Conservation (phyloP, 2,329 filamentous ascomycete species). For the Aspergillus quadricinctus region DNA sequence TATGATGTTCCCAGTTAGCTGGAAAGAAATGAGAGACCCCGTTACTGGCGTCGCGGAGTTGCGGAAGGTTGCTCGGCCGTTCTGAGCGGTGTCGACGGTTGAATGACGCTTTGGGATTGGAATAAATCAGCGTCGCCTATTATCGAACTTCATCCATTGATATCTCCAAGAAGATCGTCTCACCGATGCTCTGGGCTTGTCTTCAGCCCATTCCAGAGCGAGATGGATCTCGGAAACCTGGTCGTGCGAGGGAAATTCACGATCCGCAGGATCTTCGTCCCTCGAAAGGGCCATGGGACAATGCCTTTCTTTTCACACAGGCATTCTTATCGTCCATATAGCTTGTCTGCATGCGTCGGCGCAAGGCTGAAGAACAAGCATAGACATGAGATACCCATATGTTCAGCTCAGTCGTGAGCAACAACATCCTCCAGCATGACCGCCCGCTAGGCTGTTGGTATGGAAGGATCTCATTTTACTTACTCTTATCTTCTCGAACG, state of each 20-base stretch:
- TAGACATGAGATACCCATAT: background rate
- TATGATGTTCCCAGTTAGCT: conserved; percentile 87
- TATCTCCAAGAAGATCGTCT: background rate
- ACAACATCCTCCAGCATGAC: background rate
- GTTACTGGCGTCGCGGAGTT: conserved; percentile 70
- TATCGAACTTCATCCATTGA: background rate
- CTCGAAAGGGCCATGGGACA: background rate
- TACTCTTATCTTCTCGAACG: background rate
- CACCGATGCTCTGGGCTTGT: background rate
- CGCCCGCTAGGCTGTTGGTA: background rate
- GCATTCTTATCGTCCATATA: background rate
- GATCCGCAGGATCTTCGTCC: background rate
- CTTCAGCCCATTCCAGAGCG: background rate
- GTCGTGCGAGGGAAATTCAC: background rate
- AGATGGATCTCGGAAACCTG: background rate
- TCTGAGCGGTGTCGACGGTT: conserved; percentile 48
- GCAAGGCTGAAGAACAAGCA: background rate
- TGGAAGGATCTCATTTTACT: background rate
- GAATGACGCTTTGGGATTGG: background rate
- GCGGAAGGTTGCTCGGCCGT: conserved; percentile 92
- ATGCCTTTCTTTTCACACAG: background rate
- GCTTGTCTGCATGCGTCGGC: background rate
- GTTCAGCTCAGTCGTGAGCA: background rate
- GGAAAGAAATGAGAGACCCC: conserved; percentile 89
- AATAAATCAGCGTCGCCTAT: background rate